A percentile compares a stretch with the other conserved stretches of the same genome.
Conservation (phyloP, 2,329 filamentous ascomycete species). For the Trichophyton verrucosum region DNA sequence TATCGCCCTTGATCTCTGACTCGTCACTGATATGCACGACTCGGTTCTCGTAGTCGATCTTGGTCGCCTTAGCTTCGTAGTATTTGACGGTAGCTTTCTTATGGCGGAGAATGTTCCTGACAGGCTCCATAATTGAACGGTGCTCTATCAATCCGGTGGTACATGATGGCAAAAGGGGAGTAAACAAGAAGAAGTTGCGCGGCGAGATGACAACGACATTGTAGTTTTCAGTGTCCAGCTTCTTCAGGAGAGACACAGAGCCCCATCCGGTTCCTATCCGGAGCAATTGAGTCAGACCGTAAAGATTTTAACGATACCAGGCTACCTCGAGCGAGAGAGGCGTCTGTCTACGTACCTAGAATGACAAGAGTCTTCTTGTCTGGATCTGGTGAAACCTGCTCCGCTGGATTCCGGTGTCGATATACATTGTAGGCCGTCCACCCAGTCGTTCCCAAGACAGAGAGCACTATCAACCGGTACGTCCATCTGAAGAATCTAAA, state of each 20-base stretch:
- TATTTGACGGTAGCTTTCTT: slow-evolving; percentile 90
- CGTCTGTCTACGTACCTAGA: slow-evolving; percentile 51
- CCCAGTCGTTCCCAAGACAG: slow-evolving; percentile 54
- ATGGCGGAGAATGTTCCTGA: slow-evolving; percentile 87
- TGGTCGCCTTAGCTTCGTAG: slow-evolving; percentile 95
- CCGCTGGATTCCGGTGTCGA: slow-evolving; percentile 63
- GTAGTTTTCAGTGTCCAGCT: slow-evolving; percentile 97
- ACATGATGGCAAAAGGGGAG: slow-evolving; percentile 89
- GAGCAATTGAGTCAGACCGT: slow-evolving; percentile 14
- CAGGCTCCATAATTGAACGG: slow-evolving; percentile 98
- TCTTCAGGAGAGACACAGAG: slow-evolving; percentile 91
- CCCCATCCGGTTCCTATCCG: slow-evolving; percentile 82
- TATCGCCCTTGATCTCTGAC: slow-evolving; percentile 79
- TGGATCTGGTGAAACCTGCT: slow-evolving; percentile 68
- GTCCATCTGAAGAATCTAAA: slow-evolving; percentile 63
- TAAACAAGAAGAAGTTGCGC: slow-evolving; percentile 99
- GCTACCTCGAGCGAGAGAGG: not conserved
- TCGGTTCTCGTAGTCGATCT: slow-evolving; percentile 86
- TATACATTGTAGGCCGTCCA: slow-evolving; percentile 75
- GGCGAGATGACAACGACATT: slow-evolving; percentile 96
- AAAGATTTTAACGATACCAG: not conserved
- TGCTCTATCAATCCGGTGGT: slow-evolving; percentile 97
- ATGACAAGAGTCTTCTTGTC: slow-evolving; percentile 94
- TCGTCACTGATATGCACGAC: slow-evolving; percentile 81
- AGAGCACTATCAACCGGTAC: slow-evolving; percentile 73